Conservation (phyloP, 2,329 filamentous ascomycete species). For the Periconia macrospinosa region DNA sequence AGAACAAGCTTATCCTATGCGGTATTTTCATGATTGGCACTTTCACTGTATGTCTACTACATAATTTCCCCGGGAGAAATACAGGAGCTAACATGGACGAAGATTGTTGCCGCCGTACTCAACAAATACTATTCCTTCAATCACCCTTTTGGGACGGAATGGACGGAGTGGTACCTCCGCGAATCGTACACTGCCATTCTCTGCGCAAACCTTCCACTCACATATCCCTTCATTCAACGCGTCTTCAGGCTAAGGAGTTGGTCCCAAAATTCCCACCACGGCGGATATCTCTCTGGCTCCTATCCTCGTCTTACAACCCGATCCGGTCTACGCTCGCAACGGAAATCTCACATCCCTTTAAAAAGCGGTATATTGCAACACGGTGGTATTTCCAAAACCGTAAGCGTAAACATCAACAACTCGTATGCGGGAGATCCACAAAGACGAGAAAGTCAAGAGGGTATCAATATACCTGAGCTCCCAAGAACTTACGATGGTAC, state of each 20-base stretch:
- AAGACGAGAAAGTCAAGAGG: slow-evolving; percentile 9
- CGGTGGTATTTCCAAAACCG: slow-evolving; percentile 9
- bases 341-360: slow-evolving; percentile 1
- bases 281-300: slow-evolving; percentile 2
- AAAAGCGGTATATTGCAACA: not conserved
- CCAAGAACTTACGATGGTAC: not conserved
- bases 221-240: slow-evolving; percentile 59
- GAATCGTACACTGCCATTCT: slow-evolving; percentile 63
- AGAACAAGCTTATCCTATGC: slow-evolving; percentile 58
- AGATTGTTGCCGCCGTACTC: slow-evolving; percentile 59
- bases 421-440: not conserved
- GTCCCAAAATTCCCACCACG: slow-evolving; percentile 26
- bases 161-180: slow-evolving; percentile 62
- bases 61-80: not conserved
- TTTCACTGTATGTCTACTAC: slow-evolving; percentile 29
- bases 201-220: slow-evolving; percentile 63
- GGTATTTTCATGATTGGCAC: slow-evolving; percentile 59
- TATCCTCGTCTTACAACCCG: not conserved
- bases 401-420: slow-evolving; percentile 7
- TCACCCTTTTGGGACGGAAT: slow-evolving; percentile 58
- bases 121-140: slow-evolving; percentile 66
- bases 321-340: slow-evolving; percentile 3
- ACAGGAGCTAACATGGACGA: not conserved
- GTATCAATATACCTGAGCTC: slow-evolving; percentile 4
- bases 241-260: slow-evolving; percentile 44